phyloP scores from a whole-genome alignment of 345 rosid genomes.

The Heritiera littoralis region DNA sequence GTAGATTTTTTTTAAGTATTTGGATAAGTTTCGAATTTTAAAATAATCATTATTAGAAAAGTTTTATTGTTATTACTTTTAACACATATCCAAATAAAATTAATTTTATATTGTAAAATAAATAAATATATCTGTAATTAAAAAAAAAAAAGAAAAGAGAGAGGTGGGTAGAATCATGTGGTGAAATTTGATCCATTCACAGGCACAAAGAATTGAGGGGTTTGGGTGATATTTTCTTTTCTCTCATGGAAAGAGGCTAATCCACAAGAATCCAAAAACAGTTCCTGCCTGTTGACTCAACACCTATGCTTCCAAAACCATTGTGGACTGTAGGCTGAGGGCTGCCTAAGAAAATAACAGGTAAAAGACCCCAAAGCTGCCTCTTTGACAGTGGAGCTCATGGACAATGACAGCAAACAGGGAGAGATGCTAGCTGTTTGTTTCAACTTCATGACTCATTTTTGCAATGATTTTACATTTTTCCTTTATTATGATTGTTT shows the following conservation, averaged over 20 bases:
- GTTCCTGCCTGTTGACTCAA: constrained; percentile 31
- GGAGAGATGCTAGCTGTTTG: background rate
- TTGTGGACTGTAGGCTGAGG: constrained; percentile 4
- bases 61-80: too few relatives aligned
- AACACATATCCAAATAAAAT: too few relatives aligned
- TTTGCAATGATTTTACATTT: background rate
- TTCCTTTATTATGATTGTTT: background rate
- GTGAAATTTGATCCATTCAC: constrained; percentile 25
- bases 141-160: background rate
- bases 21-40: too few relatives aligned
- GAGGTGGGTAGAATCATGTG: constrained; percentile 11
- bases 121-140: too few relatives aligned
- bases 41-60: too few relatives aligned
- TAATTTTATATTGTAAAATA: too few relatives aligned
- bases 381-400: constrained; percentile 30
- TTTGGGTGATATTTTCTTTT: background rate
- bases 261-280: constrained; percentile 21
- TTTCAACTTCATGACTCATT: background rate
- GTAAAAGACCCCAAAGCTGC: background rate
- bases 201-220: background rate
- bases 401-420: constrained; percentile 27
- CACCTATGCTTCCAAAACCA: constrained; percentile 33
- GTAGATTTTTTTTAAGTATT: too few relatives aligned
- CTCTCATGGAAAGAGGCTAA: background rate
- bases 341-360: background rate